phyloP scores from a whole-genome alignment of 148 eudicot species.

The Polygonum maritimum region DNA sequence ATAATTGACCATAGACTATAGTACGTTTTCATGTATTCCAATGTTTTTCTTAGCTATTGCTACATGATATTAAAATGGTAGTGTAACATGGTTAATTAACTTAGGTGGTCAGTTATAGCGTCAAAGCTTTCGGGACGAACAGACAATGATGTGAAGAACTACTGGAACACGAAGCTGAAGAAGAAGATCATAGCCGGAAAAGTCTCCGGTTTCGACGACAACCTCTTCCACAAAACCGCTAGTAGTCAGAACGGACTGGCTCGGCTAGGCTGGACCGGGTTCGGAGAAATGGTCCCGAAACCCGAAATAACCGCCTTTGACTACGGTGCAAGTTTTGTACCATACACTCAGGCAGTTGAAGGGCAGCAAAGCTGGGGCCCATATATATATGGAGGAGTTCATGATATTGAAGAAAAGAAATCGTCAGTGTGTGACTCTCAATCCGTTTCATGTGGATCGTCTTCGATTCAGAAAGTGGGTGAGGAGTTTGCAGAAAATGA shows the following conservation, averaged over 20 bases:
- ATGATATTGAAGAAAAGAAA: not conserved
- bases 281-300: not conserved
- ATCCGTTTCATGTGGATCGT: not conserved
- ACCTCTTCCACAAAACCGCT: not conserved
- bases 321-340: not conserved
- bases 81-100: not conserved
- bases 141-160: conserved; percentile 16
- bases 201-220: not conserved
- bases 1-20: not conserved
- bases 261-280: not conserved
- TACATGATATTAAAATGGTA: not conserved
- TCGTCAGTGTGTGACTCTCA: not conserved
- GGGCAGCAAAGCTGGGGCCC: not conserved
- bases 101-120: conserved; percentile 16
- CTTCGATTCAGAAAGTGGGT: not conserved
- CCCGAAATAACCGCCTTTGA: not conserved
- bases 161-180: conserved; percentile 18
- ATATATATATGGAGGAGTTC: not conserved
- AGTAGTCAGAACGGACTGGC: not conserved
- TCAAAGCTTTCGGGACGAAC: conserved; percentile 12
- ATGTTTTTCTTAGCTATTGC: not conserved
- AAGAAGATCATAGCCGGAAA: conserved; percentile 3
- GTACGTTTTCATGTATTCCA: no score
- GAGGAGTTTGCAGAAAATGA: not conserved
- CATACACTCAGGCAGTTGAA: not conserved